A percentile compares a stretch with the other conserved stretches of the same genome.
phyloP scores from a whole-genome alignment of 2,329 filamentous ascomycete species.

The Aphanocladium album region DNA sequence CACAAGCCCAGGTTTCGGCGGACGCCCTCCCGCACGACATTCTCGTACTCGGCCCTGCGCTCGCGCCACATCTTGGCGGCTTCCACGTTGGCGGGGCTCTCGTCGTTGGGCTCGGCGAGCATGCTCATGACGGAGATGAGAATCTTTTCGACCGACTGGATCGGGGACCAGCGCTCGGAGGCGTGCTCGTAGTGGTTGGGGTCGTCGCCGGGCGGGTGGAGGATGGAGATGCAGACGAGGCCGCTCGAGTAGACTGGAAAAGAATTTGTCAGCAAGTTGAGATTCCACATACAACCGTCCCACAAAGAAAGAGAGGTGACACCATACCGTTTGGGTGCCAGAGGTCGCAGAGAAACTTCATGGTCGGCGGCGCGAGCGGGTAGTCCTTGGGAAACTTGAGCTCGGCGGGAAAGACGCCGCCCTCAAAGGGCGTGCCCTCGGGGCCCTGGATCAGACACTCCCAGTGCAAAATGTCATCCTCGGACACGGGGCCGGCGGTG shows the following conservation, averaged over 20 bases:
- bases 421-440: conserved; percentile 92
- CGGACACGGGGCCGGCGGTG: conserved; percentile 84
- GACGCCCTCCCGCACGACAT: conserved; percentile 77
- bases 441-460: conserved; percentile 94
- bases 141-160: conserved; percentile 97
- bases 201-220: conserved; percentile 93
- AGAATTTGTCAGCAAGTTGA: background rate
- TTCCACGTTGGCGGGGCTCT: conserved; percentile 93
- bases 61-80: conserved; percentile 96
- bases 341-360: conserved; percentile 91
- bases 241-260: conserved; percentile 94
- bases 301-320: background rate
- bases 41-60: conserved; percentile 75
- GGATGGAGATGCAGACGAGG: conserved; percentile 95
- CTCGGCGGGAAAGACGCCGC: conserved; percentile 91
- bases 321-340: conserved; percentile 89
- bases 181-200: conserved; percentile 98
- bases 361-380: conserved; percentile 89
- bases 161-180: conserved; percentile 91
- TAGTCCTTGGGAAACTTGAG: conserved; percentile 95
- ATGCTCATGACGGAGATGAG: conserved; percentile 97
- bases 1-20: conserved; percentile 71
- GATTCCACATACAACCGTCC: too few species aligned
- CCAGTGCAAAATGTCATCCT: conserved; percentile 95
- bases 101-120: conserved; percentile 94